Percentiles rank a stretch among this genome's conserved stretches.
These are phyloP conservation scores for Capsaspora owczarzaki DNA, from an alignment of 78 protist genomes.

Conservation along the genomic window DNA sequence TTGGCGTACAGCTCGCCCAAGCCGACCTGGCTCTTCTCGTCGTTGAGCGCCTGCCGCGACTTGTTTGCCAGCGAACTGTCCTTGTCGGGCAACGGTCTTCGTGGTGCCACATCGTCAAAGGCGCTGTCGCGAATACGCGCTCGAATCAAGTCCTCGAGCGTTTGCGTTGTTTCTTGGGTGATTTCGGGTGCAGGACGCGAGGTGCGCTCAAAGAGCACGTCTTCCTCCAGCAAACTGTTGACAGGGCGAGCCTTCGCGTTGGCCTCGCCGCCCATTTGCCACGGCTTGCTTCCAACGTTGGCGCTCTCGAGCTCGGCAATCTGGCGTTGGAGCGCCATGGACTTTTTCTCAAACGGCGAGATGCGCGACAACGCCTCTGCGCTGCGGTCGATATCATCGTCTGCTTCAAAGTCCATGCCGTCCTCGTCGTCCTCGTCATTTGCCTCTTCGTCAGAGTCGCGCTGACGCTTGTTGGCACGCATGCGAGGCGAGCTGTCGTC, in stretches of 20 bases:
- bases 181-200: background rate
- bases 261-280: background rate
- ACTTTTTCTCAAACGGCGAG: background rate
- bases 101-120: background rate
- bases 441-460: background rate
- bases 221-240: slow-evolving; percentile 8
- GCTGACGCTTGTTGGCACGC: background rate
- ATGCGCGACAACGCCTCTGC: background rate
- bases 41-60: background rate
- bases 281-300: background rate
- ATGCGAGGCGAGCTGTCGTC: background rate
- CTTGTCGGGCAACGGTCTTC: background rate
- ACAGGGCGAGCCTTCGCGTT: background rate
- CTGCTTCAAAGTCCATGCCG: background rate
- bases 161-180: background rate
- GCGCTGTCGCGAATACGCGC: background rate
- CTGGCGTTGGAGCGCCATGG: background rate
- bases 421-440: background rate
- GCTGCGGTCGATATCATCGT: background rate
- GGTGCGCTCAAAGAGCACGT: slow-evolving; percentile 7
- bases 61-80: background rate
- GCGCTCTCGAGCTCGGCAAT: background rate
- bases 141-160: slow-evolving; percentile 1
- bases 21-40: background rate
- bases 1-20: background rate